Conservation (phyloP, 23 red algal genomes). For the Chondrus crispus region DNA sequence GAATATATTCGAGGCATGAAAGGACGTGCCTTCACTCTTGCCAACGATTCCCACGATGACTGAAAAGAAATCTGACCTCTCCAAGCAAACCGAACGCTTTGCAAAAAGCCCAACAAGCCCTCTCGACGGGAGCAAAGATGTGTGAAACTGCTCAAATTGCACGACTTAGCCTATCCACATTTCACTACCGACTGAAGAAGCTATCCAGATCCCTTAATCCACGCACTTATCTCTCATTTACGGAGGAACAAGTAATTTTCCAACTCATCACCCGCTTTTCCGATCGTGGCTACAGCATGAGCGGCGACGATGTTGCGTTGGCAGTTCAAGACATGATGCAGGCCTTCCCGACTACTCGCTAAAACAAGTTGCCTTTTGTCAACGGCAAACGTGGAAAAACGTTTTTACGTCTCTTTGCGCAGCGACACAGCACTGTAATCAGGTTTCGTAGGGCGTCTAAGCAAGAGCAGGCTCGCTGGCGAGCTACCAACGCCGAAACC, state of each 20-base stretch:
- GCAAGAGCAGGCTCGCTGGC: not conserved
- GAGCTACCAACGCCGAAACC: not conserved
- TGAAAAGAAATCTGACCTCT: too few species aligned
- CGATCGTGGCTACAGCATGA: not conserved
- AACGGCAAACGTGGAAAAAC: not conserved
- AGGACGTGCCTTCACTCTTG: too few species aligned
- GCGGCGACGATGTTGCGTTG: not conserved
- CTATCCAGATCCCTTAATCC: not conserved
- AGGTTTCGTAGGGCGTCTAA: not conserved
- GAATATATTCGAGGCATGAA: too few species aligned
- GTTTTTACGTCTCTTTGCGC: not conserved
- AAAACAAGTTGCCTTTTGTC: not conserved
- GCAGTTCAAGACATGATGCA: not conserved
- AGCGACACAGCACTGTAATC: not conserved
- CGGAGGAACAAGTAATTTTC: not conserved
- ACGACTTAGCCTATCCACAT: not conserved
- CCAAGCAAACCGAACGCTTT: too few species aligned
- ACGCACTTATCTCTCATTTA: not conserved
- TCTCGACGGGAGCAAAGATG: not conserved
- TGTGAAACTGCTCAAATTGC: not conserved
- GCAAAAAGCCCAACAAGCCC: too few species aligned
- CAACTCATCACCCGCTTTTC: not conserved
- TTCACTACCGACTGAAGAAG: not conserved
- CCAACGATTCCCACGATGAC: too few species aligned
- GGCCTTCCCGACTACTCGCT: not conserved